Evolutionary conservation across 345 rosid species (phyloP).

Genomic region (Combretum micranthum): DNA sequence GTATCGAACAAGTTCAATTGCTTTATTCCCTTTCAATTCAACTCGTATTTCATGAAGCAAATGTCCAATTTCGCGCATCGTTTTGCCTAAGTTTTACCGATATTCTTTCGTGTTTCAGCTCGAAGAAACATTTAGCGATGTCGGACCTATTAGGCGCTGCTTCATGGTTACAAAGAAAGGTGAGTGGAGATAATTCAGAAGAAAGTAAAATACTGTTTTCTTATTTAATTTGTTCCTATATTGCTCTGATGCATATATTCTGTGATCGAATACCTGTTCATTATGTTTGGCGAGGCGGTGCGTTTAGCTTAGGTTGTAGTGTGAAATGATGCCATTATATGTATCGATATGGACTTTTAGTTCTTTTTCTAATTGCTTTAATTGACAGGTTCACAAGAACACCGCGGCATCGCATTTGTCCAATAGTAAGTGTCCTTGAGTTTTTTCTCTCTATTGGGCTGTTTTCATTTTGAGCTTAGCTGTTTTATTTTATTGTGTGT

Average conservation of each 20-base stretch:
- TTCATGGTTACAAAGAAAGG: slow-evolving; percentile 83
- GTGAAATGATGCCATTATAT: too few relatives aligned
- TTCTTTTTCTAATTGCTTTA: not conserved
- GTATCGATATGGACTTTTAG: too few relatives aligned
- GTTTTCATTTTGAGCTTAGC: not conserved
- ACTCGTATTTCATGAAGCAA: not conserved
- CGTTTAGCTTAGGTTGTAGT: too few relatives aligned
- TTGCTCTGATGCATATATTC: not conserved
- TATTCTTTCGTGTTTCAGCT: slow-evolving; percentile 39
- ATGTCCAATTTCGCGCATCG: not conserved
- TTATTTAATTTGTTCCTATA: not conserved
- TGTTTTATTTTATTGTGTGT: not conserved
- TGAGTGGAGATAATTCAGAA: slow-evolving; percentile 5
- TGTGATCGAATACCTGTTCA: not conserved
- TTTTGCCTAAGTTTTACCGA: not conserved
- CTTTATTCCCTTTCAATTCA: not conserved
- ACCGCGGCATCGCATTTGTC: slow-evolving; percentile 75
- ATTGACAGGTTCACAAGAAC: slow-evolving; percentile 62
- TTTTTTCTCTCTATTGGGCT: not conserved
- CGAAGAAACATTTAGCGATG: slow-evolving; percentile 79
- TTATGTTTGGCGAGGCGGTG: too few relatives aligned
- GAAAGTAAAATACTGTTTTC: not conserved
- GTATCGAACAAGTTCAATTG: slow-evolving; percentile 19
- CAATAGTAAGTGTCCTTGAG: slow-evolving; percentile 52
- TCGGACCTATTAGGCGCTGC: slow-evolving; percentile 90